A percentile compares a stretch with the other conserved stretches of the same genome.
phyloP scores from a whole-genome alignment of 2,329 filamentous ascomycete genomes.

The Penicillium crustosum region DNA sequence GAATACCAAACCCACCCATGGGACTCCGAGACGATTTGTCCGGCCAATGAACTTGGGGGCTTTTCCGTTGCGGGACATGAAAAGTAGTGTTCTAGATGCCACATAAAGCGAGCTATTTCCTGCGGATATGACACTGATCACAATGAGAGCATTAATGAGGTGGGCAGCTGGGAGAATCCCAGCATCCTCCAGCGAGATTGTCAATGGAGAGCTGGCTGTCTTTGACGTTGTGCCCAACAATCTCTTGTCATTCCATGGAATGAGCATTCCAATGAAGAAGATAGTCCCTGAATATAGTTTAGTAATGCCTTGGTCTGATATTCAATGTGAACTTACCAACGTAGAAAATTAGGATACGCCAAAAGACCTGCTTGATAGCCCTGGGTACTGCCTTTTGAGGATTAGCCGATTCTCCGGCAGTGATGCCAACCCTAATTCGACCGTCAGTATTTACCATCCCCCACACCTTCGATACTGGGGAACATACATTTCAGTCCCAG shows the following conservation, averaged over 20 bases:
- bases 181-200: conserved; percentile 70
- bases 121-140: conserved; percentile 69
- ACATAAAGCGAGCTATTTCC: conserved; percentile 78
- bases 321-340: conserved; percentile 45
- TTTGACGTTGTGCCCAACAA: conserved; percentile 62
- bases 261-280: conserved; percentile 73
- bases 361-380: conserved; percentile 45
- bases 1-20: conserved; percentile 61
- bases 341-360: conserved; percentile 56
- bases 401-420: conserved; percentile 42
- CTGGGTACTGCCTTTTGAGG: conserved; percentile 48
- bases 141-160: conserved; percentile 75
- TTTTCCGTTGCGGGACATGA: conserved; percentile 72
- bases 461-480: background rate
- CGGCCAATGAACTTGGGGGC: conserved; percentile 68
- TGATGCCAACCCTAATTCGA: conserved; percentile 35
- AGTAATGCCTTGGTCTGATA: no score
- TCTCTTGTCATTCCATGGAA: conserved; percentile 65
- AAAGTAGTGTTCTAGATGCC: conserved; percentile 70
- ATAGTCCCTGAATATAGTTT: conserved; percentile 54
- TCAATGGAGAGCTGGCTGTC: conserved; percentile 71
- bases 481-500: conserved; percentile 36
- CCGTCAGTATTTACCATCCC: conserved; percentile 2
- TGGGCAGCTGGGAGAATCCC: conserved; percentile 72
- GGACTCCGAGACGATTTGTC: conserved; percentile 64